These are phyloP conservation scores for Fusarium sulawesiense DNA, from an alignment of 2,329 filamentous ascomycete genomes.

Conservation along the genomic window DNA sequence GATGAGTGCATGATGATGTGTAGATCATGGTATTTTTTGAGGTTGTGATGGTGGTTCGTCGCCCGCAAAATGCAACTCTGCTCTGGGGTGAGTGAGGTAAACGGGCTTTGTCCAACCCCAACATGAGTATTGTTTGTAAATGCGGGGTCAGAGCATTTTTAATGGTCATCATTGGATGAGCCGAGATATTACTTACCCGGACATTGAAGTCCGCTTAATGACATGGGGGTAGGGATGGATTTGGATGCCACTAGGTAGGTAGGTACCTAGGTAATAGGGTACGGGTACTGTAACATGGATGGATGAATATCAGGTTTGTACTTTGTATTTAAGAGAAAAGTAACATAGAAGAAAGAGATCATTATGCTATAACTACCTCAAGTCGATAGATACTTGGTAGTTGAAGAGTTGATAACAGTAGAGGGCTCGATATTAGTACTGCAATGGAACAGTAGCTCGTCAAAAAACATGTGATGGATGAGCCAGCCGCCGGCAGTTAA, in stretches of 20 bases:
- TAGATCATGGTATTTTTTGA: conserved; percentile 31
- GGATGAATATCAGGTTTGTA: neutral
- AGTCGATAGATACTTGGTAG: neutral
- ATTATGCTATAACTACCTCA: neutral
- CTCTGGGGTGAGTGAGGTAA: conserved; percentile 21
- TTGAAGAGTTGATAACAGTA: neutral
- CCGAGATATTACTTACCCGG: conserved; percentile 24
- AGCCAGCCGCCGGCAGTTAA: conserved; percentile 2
- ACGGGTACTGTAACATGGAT: neutral
- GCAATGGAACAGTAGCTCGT: conserved; percentile 1
- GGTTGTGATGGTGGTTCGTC: conserved; percentile 18
- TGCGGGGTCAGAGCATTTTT: conserved; percentile 31
- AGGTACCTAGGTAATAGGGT: neutral
- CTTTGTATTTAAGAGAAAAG: neutral
- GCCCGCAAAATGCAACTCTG: conserved; percentile 13
- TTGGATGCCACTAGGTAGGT: neutral
- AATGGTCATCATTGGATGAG: conserved; percentile 34
- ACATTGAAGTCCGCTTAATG: conserved; percentile 44
- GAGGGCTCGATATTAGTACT: neutral
- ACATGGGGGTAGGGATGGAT: conserved; percentile 5
- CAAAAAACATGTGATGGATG: conserved; percentile 4
- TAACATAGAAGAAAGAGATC: neutral
- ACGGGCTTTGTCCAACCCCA: conserved; percentile 34
- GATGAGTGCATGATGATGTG: conserved; percentile 29
- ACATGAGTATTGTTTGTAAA: conserved; percentile 19